phyloP scores from a whole-genome alignment of 345 rosid genomes.

The Trapa bicornis region DNA sequence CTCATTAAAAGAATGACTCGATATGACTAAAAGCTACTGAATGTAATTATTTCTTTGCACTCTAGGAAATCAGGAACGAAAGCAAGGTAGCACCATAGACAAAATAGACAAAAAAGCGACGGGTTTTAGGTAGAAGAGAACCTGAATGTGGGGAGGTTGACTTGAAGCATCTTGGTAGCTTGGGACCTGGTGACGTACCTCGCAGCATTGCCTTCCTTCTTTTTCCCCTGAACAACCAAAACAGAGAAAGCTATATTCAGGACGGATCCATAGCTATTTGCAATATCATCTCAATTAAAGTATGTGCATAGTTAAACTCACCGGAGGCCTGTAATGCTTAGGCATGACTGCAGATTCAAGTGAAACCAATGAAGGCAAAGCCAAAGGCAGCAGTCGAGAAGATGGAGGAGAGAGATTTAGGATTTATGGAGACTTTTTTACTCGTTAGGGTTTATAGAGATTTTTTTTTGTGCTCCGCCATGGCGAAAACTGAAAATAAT shows the following conservation, averaged over 20 bases:
- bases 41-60: too few species aligned
- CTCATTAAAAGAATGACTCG: too few species aligned
- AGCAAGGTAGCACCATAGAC: not conserved
- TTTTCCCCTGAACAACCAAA: constrained; percentile 59
- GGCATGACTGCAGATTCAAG: constrained; percentile 19
- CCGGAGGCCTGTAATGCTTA: constrained; percentile 85
- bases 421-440: too few species aligned
- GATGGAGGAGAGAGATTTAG: too few species aligned
- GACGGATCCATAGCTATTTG: not conserved
- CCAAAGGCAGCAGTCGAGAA: too few species aligned
- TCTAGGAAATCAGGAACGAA: not conserved
- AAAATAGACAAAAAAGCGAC: not conserved
- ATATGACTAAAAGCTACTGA: too few species aligned
- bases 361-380: too few species aligned
- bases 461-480: too few species aligned
- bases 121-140: constrained; percentile 7
- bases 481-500: too few species aligned
- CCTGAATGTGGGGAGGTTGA: constrained; percentile 61
- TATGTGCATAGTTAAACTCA: constrained; percentile 16
- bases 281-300: too few species aligned
- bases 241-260: not conserved
- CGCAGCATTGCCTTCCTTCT: constrained; percentile 88
- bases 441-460: too few species aligned
- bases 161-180: constrained; percentile 74
- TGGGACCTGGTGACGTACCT: constrained; percentile 80